Percentiles rank a stretch among this genome's conserved stretches.
Evolutionary conservation across 2,329 filamentous ascomycete genomes (phyloP).

Genomic region (Chaetomiaceae sp.): DNA sequence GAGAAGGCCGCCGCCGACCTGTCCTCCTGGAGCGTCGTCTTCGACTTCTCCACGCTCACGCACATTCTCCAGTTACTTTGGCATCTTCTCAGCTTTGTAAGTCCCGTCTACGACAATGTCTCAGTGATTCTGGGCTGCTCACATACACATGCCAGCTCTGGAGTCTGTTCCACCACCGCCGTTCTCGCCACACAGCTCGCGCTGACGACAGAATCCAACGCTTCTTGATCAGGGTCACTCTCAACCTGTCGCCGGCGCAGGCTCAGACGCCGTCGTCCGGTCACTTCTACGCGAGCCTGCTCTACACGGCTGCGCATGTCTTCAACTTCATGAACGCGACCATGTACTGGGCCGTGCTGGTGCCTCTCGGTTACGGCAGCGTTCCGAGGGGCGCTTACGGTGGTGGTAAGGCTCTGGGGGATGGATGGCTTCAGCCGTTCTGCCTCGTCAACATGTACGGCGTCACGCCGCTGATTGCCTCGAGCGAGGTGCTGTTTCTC

Average conservation of each 20-base stretch:
- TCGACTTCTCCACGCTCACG: constrained; percentile 44
- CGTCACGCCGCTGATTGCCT: constrained; percentile 38
- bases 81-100: constrained; percentile 41
- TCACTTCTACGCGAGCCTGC: constrained; percentile 45
- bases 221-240: neutral
- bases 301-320: constrained; percentile 41
- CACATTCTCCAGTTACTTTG: constrained; percentile 40
- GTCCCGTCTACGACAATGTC: constrained; percentile 29
- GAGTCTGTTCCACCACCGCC: neutral
- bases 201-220: neutral
- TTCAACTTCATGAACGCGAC: constrained; percentile 45
- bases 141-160: neutral
- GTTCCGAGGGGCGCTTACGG: constrained; percentile 20
- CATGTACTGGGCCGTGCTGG: constrained; percentile 41
- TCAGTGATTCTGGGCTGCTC: too few species aligned
- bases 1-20: neutral
- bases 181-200: neutral
- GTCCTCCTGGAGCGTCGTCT: constrained; percentile 38
- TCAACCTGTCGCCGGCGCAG: constrained; percentile 41
- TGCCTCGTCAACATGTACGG: constrained; percentile 42
- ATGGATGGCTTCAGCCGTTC: constrained; percentile 43
- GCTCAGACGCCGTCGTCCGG: constrained; percentile 36
- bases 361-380: constrained; percentile 34
- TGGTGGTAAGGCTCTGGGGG: constrained; percentile 34
- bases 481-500: constrained; percentile 41